phyloP scores from a whole-genome alignment of 1,284 basidiomycete genomes.

The Leccinum fuscescens region DNA sequence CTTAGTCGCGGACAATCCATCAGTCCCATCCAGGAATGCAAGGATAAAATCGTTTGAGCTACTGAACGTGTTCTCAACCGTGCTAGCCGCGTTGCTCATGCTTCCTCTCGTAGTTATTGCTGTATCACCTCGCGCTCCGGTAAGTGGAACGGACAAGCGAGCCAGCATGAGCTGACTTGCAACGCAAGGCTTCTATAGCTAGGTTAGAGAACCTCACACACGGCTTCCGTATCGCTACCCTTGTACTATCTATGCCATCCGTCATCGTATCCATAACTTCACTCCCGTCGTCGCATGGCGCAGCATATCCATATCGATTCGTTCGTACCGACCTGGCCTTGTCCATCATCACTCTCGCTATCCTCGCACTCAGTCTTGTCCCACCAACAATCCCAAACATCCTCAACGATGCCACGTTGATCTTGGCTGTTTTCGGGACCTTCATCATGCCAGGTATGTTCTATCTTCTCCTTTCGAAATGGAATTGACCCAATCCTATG shows the following conservation, averaged over 20 bases:
- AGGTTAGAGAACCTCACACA: conserved; percentile 37
- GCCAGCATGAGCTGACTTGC: conserved; percentile 6
- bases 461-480: not conserved
- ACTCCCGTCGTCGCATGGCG: conserved; percentile 40
- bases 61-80: conserved; percentile 51
- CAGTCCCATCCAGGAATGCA: conserved; percentile 42
- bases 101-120: conserved; percentile 58
- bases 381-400: conserved; percentile 36
- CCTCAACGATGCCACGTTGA: conserved; percentile 48
- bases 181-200: conserved; percentile 26
- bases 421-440: conserved; percentile 49
- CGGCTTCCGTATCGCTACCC: conserved; percentile 47
- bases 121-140: conserved; percentile 41
- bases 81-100: conserved; percentile 48
- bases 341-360: conserved; percentile 37
- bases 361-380: conserved; percentile 45
- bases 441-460: conserved; percentile 58
- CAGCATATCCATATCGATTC: conserved; percentile 36
- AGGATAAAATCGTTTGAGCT: conserved; percentile 56
- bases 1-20: conserved; percentile 42
- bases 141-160: conserved; percentile 27
- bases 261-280: conserved; percentile 55
- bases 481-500: not conserved
- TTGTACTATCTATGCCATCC: conserved; percentile 58
- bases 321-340: conserved; percentile 49